These are phyloP conservation scores for Lactarius akahatsu DNA, from an alignment of 768 basidiomycete genomes.

Conservation along the genomic window DNA sequence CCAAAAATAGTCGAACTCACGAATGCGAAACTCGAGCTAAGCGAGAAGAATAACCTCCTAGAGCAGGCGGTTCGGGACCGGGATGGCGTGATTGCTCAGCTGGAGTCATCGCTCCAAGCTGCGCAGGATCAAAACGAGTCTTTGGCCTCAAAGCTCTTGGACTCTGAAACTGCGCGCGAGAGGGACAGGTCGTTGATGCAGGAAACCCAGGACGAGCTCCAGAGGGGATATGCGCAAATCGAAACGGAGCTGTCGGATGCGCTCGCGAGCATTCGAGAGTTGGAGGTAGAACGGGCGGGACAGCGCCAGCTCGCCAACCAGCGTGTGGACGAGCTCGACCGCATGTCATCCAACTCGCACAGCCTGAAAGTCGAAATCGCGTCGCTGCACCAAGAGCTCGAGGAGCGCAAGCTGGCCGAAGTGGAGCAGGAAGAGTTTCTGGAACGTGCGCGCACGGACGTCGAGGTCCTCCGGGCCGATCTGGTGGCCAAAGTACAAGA, in stretches of 20 bases:
- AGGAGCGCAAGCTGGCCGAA: constrained; percentile 46
- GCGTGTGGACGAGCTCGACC: constrained; percentile 58
- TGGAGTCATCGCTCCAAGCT: constrained; percentile 61
- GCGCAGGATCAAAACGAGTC: constrained; percentile 50
- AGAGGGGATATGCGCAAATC: constrained; percentile 59
- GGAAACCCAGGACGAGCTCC: constrained; percentile 55
- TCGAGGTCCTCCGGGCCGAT: constrained; percentile 67
- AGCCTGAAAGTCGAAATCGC: constrained; percentile 55
- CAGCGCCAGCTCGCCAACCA: constrained; percentile 56
- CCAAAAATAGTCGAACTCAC: constrained; percentile 83
- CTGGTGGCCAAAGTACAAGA: constrained; percentile 64
- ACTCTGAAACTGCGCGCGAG: constrained; percentile 47
- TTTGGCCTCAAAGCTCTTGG: constrained; percentile 45
- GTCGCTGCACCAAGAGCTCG: constrained; percentile 51
- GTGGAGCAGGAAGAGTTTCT: constrained; percentile 66
- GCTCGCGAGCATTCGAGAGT: constrained; percentile 50
- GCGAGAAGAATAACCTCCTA: constrained; percentile 60
- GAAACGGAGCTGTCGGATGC: constrained; percentile 60
- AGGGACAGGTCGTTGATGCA: constrained; percentile 51
- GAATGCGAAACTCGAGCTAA: constrained; percentile 63
- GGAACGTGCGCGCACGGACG: constrained; percentile 62
- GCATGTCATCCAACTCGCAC: constrained; percentile 45
- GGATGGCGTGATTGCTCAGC: constrained; percentile 56
- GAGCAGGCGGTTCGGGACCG: constrained; percentile 54
- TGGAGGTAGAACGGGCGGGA: constrained; percentile 65